A percentile compares a stretch with the other conserved stretches of the same genome.
Evolutionary conservation across 257 asterid genomes (phyloP).

Genomic region (Handroanthus guayacan): DNA sequence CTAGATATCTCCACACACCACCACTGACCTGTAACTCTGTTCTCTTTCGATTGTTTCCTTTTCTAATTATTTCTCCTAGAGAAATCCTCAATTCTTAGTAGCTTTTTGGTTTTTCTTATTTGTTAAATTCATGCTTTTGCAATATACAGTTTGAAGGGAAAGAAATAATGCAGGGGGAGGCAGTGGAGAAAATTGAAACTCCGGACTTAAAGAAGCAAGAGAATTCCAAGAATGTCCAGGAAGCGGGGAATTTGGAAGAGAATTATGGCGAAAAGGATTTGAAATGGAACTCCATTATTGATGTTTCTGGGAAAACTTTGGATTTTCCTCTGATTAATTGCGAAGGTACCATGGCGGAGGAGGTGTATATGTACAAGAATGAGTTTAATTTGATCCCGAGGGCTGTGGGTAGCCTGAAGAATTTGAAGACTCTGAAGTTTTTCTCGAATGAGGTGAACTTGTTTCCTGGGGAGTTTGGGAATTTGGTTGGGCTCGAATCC

Average conservation of each 20-base stretch:
- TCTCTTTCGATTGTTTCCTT: neutral
- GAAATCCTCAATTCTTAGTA: neutral
- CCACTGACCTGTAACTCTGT: constrained; percentile 22
- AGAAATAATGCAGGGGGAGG: constrained; percentile 57
- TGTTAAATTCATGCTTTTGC: neutral
- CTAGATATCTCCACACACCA: neutral
- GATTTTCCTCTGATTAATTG: constrained; percentile 58
- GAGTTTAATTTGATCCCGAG: constrained; percentile 76
- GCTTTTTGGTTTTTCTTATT: neutral
- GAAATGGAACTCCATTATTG: constrained; percentile 53
- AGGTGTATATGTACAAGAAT: constrained; percentile 79
- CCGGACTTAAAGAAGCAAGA: constrained; percentile 37
- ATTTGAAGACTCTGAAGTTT: constrained; percentile 76
- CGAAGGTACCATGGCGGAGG: constrained; percentile 51
- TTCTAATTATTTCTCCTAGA: neutral
- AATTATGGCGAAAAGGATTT: constrained; percentile 39
- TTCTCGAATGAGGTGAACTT: constrained; percentile 84
- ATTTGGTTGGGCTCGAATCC: constrained; percentile 69
- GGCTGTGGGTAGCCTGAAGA: constrained; percentile 61
- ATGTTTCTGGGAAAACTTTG: constrained; percentile 69
- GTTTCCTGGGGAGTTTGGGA: constrained; percentile 70
- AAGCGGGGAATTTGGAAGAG: constrained; percentile 40
- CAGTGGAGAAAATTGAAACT: constrained; percentile 48
- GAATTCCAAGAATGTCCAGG: constrained; percentile 32
- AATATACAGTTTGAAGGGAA: neutral